Percentiles rank a stretch among this genome's conserved stretches.
Conservation (phyloP, 305 asterid genomes). For the Fraxinus baroniana region DNA sequence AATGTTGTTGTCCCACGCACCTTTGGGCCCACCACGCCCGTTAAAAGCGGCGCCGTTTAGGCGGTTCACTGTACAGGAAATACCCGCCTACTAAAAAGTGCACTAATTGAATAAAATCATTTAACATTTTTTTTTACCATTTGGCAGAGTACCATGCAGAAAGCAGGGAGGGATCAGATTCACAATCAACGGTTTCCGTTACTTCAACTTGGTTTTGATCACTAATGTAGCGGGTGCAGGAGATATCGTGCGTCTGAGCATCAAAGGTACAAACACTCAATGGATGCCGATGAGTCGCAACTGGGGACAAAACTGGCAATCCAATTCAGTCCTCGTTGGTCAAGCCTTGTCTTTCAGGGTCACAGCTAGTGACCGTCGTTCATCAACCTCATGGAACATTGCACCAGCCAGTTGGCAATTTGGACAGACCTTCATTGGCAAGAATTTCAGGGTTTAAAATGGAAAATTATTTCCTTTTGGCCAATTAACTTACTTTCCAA, state of each 20-base stretch:
- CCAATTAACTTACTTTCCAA: neutral
- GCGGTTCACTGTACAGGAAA: neutral
- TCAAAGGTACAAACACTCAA: conserved; percentile 56
- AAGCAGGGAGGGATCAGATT: conserved; percentile 65
- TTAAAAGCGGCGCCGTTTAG: neutral
- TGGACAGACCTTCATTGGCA: conserved; percentile 63
- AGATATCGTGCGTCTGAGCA: conserved; percentile 44
- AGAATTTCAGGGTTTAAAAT: conserved; percentile 46
- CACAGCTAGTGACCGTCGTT: conserved; percentile 57
- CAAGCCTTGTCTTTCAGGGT: conserved; percentile 68
- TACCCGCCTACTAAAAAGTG: neutral
- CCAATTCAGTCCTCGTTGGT: conserved; percentile 46
- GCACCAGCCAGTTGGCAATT: conserved; percentile 75
- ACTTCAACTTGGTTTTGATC: conserved; percentile 61
- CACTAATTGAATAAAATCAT: too few relatives aligned
- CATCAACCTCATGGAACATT: conserved; percentile 53
- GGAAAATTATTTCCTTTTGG: neutral
- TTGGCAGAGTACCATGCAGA: conserved; percentile 56
- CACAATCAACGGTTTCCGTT: conserved; percentile 63
- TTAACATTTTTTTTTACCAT: neutral
- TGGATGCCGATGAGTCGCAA: conserved; percentile 70
- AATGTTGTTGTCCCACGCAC: neutral
- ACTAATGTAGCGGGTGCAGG: conserved; percentile 87
- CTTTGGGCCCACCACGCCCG: neutral
- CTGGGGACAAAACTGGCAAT: conserved; percentile 88